phyloP scores from a whole-genome alignment of 106 monocot species.

The Dendrobium catenatum region DNA sequence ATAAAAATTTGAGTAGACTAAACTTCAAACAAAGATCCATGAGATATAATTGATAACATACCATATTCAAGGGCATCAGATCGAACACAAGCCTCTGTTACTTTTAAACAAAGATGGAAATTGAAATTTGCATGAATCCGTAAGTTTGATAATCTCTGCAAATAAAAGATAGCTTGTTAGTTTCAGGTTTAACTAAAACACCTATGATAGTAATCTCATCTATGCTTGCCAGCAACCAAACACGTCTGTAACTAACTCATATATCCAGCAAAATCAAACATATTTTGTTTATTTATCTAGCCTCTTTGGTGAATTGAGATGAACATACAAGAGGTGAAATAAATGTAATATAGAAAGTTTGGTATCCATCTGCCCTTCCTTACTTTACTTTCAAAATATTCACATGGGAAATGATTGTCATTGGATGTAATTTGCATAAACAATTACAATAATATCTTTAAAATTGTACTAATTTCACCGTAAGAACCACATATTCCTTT shows the following conservation, averaged over 20 bases:
- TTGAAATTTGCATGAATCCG: constrained; percentile 84
- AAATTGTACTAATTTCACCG: neutral
- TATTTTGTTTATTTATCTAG: neutral
- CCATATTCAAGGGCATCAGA: constrained; percentile 72
- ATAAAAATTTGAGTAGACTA: neutral
- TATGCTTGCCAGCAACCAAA: constrained; percentile 1
- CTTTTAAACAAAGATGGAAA: constrained; percentile 80
- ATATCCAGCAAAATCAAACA: neutral
- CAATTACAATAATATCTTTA: neutral
- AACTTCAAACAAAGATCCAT: neutral
- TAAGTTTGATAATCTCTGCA: constrained; percentile 83
- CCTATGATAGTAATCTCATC: neutral
- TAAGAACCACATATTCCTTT: neutral
- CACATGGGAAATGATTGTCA: neutral
- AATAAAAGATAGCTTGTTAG: neutral
- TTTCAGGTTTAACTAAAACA: neutral
- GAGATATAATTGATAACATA: constrained; percentile 25
- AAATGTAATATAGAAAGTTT: neutral
- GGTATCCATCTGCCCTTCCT: neutral
- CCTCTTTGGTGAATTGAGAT: neutral
- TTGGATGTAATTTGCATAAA: neutral
- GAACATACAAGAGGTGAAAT: neutral
- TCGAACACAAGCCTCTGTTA: constrained; percentile 79
- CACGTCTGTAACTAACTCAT: neutral
- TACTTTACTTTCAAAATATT: neutral